phyloP scores from a whole-genome alignment of 768 basidiomycete species.

The Boletus pseudopeckii region DNA sequence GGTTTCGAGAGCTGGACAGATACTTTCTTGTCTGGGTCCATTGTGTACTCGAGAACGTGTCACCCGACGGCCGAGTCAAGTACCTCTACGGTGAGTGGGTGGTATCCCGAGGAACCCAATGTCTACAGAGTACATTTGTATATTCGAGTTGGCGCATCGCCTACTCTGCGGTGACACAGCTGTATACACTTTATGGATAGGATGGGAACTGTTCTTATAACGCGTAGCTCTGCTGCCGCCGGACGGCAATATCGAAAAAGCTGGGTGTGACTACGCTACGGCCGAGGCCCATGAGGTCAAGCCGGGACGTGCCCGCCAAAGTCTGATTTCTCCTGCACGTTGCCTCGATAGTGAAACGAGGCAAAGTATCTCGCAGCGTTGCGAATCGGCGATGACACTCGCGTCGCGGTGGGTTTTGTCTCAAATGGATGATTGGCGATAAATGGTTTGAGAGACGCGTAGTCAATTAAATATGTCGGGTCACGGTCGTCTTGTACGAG shows the following conservation, averaged over 20 bases:
- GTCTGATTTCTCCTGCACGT: conserved; percentile 22
- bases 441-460: conserved; percentile 49
- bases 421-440: conserved; percentile 36
- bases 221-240: neutral
- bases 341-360: conserved; percentile 43
- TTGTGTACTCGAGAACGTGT: conserved; percentile 37
- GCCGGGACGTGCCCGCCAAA: conserved; percentile 20
- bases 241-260: conserved; percentile 43
- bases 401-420: conserved; percentile 16
- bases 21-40: conserved; percentile 27
- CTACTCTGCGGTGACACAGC: neutral
- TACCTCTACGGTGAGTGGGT: conserved; percentile 59
- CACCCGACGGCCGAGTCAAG: conserved; percentile 54
- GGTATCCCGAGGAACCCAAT: conserved; percentile 44
- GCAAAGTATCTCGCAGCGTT: conserved; percentile 46
- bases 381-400: conserved; percentile 41
- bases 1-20: conserved; percentile 66
- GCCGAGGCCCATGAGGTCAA: too few relatives aligned
- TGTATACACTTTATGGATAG: conserved; percentile 18
- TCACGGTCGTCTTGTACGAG: conserved; percentile 26
- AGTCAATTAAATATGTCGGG: conserved; percentile 60
- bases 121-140: conserved; percentile 35
- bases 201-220: conserved; percentile 6
- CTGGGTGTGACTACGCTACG: too few relatives aligned
- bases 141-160: neutral